These are phyloP conservation scores for Talaromyces liani DNA, from an alignment of 495 filamentous ascomycete genomes.

Conservation along the genomic window DNA sequence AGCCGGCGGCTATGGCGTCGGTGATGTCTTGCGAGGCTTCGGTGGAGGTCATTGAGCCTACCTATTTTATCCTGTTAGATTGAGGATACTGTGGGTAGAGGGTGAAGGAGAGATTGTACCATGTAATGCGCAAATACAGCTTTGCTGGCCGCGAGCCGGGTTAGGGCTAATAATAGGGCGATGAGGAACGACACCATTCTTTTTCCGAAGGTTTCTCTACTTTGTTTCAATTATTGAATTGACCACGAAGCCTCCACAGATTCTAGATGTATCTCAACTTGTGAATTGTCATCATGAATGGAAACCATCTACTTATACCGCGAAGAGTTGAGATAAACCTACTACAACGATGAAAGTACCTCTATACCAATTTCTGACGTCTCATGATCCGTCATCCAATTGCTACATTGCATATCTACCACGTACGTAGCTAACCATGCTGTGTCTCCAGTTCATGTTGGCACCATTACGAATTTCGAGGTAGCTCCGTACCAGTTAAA, in stretches of 20 bases:
- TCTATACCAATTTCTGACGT: not conserved
- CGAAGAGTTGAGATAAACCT: not conserved
- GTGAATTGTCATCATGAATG: not conserved
- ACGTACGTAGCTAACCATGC: not conserved
- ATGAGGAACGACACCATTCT: not conserved
- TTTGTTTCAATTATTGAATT: not conserved
- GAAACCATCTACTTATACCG: not conserved
- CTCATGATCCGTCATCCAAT: not conserved
- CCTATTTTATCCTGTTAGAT: slow-evolving; percentile 11
- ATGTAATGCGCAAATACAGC: slow-evolving; percentile 28
- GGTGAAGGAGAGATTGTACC: too few relatives aligned
- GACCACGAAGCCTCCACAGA: not conserved
- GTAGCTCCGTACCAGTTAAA: too few relatives aligned
- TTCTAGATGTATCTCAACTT: not conserved
- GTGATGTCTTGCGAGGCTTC: slow-evolving; percentile 19
- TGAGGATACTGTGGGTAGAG: too few relatives aligned
- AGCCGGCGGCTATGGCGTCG: slow-evolving; percentile 17
- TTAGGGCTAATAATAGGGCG: not conserved
- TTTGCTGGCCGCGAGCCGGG: not conserved
- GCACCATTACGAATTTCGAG: not conserved
- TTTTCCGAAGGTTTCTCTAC: not conserved
- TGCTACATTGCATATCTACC: not conserved
- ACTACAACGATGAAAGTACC: not conserved
- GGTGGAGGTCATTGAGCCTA: slow-evolving; percentile 13
- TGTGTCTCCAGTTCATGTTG: not conserved